phyloP scores from a whole-genome alignment of 2,329 filamentous ascomycete species.

The Botryotinia narcissicola region DNA sequence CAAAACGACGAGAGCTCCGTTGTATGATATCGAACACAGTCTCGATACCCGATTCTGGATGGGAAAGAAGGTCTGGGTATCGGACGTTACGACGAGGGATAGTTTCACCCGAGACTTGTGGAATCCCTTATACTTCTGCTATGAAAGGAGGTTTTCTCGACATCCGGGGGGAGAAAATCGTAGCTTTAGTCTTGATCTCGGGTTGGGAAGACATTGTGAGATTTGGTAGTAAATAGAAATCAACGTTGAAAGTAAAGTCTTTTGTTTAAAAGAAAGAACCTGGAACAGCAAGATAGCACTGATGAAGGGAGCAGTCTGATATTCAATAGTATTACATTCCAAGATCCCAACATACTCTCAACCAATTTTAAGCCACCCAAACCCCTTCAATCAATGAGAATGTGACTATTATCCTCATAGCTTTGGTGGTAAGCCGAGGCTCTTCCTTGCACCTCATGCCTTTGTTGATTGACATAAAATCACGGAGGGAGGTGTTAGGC shows the following conservation, averaged over 20 bases:
- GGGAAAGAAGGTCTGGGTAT: slow-evolving; percentile 46
- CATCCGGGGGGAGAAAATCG: slow-evolving; percentile 23
- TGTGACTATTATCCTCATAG: not conserved
- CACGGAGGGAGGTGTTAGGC: not conserved
- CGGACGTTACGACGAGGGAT: slow-evolving; percentile 58
- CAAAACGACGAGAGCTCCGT: slow-evolving; percentile 62
- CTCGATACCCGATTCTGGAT: slow-evolving; percentile 44
- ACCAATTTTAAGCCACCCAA: not conserved
- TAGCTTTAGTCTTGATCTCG: not conserved
- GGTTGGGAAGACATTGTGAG: slow-evolving; percentile 8
- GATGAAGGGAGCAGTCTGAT: not conserved
- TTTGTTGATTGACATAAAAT: not conserved
- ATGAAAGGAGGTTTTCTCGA: slow-evolving; percentile 53
- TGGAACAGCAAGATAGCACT: too few species aligned
- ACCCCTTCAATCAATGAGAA: not conserved
- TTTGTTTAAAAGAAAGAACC: not conserved
- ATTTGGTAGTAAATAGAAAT: not conserved
- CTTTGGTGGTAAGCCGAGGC: slow-evolving; percentile 6
- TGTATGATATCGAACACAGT: slow-evolving; percentile 76
- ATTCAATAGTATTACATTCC: slow-evolving; percentile 10
- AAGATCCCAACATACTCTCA: not conserved
- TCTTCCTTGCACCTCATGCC: not conserved
- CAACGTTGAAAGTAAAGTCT: too few species aligned
- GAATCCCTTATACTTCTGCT: slow-evolving; percentile 54
- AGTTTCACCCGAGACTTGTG: slow-evolving; percentile 61